These are phyloP conservation scores for Halophytophthora batemanensis DNA, from an alignment of 352 stramenopile genomes.

Conservation along the genomic window DNA sequence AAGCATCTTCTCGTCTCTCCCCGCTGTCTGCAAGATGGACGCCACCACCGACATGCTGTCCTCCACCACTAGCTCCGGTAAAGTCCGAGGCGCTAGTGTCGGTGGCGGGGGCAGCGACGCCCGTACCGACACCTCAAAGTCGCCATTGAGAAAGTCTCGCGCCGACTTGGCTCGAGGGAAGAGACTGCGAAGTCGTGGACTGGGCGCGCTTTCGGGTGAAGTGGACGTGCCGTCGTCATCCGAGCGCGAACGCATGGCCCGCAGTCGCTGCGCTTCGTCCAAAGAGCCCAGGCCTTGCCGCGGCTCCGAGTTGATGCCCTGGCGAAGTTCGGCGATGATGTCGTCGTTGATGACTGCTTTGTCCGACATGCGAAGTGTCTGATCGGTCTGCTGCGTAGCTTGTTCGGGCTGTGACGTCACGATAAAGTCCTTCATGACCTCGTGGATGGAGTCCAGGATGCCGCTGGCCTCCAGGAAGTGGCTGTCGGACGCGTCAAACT, in stretches of 20 bases:
- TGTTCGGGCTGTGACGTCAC: slow-evolving; percentile 35
- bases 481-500: slow-evolving; percentile 73
- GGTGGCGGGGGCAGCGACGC: slow-evolving; percentile 8
- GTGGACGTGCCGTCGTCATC: slow-evolving; percentile 3
- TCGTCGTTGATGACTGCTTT: slow-evolving; percentile 68
- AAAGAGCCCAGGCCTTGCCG: slow-evolving; percentile 18
- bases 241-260: slow-evolving; percentile 14
- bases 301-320: slow-evolving; percentile 31
- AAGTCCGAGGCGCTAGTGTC: slow-evolving; percentile 29
- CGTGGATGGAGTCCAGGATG: slow-evolving; percentile 79
- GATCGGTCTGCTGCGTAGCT: background rate
- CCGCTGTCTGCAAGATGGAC: slow-evolving; percentile 73
- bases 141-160: slow-evolving; percentile 38
- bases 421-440: slow-evolving; percentile 71
- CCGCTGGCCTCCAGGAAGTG: slow-evolving; percentile 73
- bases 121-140: slow-evolving; percentile 23
- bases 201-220: slow-evolving; percentile 5
- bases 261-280: slow-evolving; percentile 27
- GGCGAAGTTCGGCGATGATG: slow-evolving; percentile 62
- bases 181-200: slow-evolving; percentile 29
- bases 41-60: slow-evolving; percentile 72
- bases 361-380: slow-evolving; percentile 16
- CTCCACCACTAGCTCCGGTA: slow-evolving; percentile 56
- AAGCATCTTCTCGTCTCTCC: slow-evolving; percentile 75
- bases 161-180: slow-evolving; percentile 44